phyloP scores from a whole-genome alignment of 1,284 basidiomycete species.

The Leccinum pachyderme region DNA sequence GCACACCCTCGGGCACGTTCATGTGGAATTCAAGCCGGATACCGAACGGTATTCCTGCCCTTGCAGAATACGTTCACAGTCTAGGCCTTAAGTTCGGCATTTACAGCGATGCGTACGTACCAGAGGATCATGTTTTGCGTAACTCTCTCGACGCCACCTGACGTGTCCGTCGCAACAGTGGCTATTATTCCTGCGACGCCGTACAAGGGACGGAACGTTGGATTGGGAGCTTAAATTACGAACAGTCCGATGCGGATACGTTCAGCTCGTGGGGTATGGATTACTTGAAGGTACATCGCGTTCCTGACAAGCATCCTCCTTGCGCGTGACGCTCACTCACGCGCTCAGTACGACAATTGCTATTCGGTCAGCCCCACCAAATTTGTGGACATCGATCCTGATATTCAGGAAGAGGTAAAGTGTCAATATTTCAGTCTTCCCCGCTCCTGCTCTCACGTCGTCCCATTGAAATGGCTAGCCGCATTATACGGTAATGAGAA shows the following conservation, averaged over 20 bases:
- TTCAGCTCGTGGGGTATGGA: constrained; percentile 9
- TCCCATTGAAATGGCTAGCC: not conserved
- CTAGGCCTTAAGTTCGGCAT: constrained; percentile 11
- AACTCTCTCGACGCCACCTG: not conserved
- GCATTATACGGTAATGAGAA: constrained; percentile 6
- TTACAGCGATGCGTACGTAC: constrained; percentile 17
- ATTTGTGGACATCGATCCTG: not conserved
- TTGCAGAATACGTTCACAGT: constrained; percentile 9
- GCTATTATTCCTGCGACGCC: constrained; percentile 10
- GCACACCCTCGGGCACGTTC: constrained; percentile 4
- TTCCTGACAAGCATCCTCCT: not conserved
- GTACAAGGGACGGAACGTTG: not conserved
- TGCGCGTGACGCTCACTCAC: not conserved
- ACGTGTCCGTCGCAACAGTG: not conserved
- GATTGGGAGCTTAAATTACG: constrained; percentile 11
- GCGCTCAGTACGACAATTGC: constrained; percentile 14
- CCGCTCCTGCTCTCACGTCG: not conserved
- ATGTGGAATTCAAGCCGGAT: constrained; percentile 8
- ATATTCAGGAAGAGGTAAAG: constrained; percentile 6
- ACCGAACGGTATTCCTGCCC: constrained; percentile 12
- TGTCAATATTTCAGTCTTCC: not conserved
- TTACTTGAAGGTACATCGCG: constrained; percentile 13
- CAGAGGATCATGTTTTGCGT: not conserved
- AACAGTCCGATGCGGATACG: constrained; percentile 7
- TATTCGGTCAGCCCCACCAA: constrained; percentile 3